These are phyloP conservation scores for Mucor irregularis DNA, from an alignment of 371 early-diverging fungal species.

Conservation along the genomic window DNA sequence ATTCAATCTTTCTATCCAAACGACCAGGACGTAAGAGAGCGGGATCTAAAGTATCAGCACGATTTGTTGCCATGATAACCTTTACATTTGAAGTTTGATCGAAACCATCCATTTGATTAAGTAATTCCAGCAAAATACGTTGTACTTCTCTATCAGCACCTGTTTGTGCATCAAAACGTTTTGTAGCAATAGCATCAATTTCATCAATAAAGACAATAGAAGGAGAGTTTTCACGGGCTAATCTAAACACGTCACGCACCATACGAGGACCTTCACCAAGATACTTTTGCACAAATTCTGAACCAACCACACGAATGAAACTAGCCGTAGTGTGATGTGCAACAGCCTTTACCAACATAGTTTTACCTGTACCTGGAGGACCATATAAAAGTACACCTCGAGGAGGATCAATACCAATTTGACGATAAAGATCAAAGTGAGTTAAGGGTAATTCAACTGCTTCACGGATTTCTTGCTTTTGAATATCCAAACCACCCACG, in stretches of 20 bases:
- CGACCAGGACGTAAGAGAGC: constrained; percentile 99
- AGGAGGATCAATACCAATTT: constrained; percentile 99
- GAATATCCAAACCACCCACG: constrained; percentile 99
- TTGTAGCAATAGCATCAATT: constrained; percentile 99
- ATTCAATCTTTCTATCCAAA: constrained; percentile 99
- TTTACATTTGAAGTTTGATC: constrained; percentile 99
- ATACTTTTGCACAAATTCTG: constrained; percentile 99
- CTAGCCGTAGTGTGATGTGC: constrained; percentile 99
- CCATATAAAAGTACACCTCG: constrained; percentile 99
- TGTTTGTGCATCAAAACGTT: constrained; percentile 99
- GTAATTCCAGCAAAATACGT: constrained; percentile 97
- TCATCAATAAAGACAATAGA: constrained; percentile 99
- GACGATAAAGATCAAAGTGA: constrained; percentile 98
- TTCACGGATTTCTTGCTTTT: constrained; percentile 99
- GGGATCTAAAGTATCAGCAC: constrained; percentile 99
- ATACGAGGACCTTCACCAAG: constrained; percentile 99
- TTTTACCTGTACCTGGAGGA: constrained; percentile 98
- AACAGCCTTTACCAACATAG: constrained; percentile 99
- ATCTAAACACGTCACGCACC: constrained; percentile 99
- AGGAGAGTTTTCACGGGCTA: constrained; percentile 99
- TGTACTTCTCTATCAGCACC: constrained; percentile 99
- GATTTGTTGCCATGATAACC: constrained; percentile 99
- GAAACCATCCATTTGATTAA: constrained; percentile 99
- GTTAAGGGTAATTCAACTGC: constrained; percentile 99
- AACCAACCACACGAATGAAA: constrained; percentile 99